Evolutionary conservation across 257 asterid species (phyloP), one percentile per base, ranked within the genome.

Genomic region (Plantago major): DNA sequence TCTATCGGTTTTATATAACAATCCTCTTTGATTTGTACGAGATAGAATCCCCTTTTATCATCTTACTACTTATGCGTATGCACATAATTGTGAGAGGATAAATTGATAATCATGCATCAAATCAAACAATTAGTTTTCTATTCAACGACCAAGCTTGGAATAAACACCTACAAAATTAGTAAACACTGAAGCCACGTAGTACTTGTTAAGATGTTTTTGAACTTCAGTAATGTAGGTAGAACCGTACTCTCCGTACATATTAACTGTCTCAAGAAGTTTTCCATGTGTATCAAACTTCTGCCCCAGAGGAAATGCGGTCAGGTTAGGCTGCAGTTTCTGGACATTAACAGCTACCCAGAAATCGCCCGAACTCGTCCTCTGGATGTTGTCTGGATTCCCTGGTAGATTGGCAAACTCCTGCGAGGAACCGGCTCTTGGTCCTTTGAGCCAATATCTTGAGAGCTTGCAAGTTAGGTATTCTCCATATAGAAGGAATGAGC

Each of bases 311-410:
- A 38, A 37, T 30, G 10, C 48, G 8, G 37, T 62, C 9, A 33
- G 46, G 0, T 16, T 48, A 0, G 67, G 58, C 14, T 48, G 67
- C 40, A 48, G 1, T 37, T 48, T 63, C 45, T 63, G 60, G 11
- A 63, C 42, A 11, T 44, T 60, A 13, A 60, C 64, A 11, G 42
- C 64, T 14, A 22, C 64, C 64, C 64, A 60, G 51, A 79, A 81
- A 45, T 79, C 83, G 43, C 84, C 85, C 11, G 65, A 6, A 46
- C 26, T 46, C 0, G 79, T 81, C 48, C 81, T 81, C 60, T 64
- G 72, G 1, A 82, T 82, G 51, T 78, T 78, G 50, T 72, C 83
- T 1, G 85, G 83, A 42, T 60, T 60, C 13, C 64, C 64, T 13
- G 64, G 19, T 0, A 60, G 64, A 6, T 60, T 42, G 7, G 18